Percentiles rank a stretch among this genome's conserved stretches.
Conservation (phyloP, 2,329 filamentous ascomycete genomes). For the Fusarium sp. region DNA sequence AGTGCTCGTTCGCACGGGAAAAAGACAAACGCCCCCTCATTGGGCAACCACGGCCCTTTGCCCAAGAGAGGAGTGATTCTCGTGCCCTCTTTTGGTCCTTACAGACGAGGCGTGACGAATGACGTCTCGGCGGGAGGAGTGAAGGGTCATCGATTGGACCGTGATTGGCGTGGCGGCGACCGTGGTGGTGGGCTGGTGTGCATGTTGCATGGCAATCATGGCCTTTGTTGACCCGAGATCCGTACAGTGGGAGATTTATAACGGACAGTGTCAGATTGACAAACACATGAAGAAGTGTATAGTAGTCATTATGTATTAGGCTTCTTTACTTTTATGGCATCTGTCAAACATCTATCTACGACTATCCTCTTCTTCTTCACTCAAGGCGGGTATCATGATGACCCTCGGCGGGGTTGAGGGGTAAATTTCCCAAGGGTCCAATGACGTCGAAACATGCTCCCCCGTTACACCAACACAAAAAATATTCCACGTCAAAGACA, state of each 20-base stretch:
- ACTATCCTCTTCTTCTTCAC: neutral
- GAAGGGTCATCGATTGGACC: constrained; percentile 3
- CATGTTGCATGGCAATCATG: neutral
- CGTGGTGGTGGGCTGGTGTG: neutral
- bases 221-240: constrained; percentile 18
- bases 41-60: constrained; percentile 2
- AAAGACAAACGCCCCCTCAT: constrained; percentile 3
- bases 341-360: neutral
- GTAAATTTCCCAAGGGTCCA: constrained; percentile 15
- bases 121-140: constrained; percentile 26
- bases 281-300: neutral
- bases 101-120: constrained; percentile 19
- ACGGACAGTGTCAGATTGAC: neutral
- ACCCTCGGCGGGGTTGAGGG: constrained; percentile 32
- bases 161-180: constrained; percentile 23
- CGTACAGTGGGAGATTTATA: constrained; percentile 4
- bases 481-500: neutral
- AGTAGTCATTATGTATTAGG: neutral
- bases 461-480: constrained; percentile 22
- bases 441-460: constrained; percentile 23
- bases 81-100: constrained; percentile 14
- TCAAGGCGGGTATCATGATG: neutral
- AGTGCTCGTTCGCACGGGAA: too few species aligned
- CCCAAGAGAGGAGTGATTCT: constrained; percentile 26
- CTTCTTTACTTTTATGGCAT: neutral